These are phyloP conservation scores for Podosphaera leucotricha DNA, from an alignment of 2,329 filamentous ascomycete genomes.

Conservation along the genomic window DNA sequence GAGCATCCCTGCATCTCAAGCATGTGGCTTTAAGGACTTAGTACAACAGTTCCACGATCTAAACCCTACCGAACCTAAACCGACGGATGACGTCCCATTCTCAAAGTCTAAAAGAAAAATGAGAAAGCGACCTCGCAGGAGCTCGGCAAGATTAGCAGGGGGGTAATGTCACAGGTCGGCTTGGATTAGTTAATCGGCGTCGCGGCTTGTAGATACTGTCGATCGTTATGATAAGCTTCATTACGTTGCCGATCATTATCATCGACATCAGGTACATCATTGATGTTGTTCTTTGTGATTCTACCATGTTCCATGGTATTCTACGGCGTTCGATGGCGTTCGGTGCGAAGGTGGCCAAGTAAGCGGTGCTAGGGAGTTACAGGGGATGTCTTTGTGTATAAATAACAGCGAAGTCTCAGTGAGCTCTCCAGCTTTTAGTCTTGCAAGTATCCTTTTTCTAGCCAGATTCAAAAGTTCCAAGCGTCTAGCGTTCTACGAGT, in stretches of 20 bases:
- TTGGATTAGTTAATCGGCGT: neutral
- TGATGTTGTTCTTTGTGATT: constrained; percentile 28
- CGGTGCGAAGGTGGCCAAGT: neutral
- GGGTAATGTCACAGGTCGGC: neutral
- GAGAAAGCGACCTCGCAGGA: neutral
- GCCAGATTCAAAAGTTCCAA: neutral
- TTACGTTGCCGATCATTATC: neutral
- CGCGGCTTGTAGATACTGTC: neutral
- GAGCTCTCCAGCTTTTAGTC: neutral
- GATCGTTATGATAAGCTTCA: neutral
- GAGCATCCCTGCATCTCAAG: neutral
- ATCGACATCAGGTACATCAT: neutral
- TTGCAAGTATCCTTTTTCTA: neutral
- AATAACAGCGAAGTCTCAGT: neutral
- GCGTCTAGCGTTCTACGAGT: neutral
- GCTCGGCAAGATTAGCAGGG: neutral
- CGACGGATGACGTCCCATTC: neutral
- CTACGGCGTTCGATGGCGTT: neutral
- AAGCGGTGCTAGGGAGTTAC: neutral
- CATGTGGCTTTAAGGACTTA: neutral
- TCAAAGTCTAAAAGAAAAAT: neutral
- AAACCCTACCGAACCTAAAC: neutral
- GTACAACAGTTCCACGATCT: neutral
- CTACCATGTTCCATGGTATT: constrained; percentile 35
- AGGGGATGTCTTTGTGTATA: neutral